Conservation (phyloP, 2,329 filamentous ascomycete genomes). For the Stachybotrys chartarum region DNA sequence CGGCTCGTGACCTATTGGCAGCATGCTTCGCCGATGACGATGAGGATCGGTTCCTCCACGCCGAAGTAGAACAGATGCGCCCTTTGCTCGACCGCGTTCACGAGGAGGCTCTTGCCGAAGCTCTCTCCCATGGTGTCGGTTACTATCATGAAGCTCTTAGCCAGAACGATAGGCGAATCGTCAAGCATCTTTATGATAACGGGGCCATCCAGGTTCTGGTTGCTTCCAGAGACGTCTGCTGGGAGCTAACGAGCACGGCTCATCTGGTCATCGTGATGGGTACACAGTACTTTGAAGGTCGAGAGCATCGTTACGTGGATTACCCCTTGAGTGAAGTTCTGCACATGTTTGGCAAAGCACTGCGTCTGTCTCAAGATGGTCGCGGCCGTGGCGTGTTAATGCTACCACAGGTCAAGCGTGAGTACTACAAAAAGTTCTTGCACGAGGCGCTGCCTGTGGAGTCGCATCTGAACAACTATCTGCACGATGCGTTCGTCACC, state of each 20-base stretch:
- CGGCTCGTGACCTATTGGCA: constrained; percentile 79
- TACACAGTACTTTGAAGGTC: constrained; percentile 94
- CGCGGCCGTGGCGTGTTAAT: constrained; percentile 89
- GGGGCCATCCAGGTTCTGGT: constrained; percentile 83
- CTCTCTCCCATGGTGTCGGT: constrained; percentile 86
- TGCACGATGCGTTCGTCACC: constrained; percentile 94
- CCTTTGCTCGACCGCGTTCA: constrained; percentile 78
- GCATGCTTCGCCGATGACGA: constrained; percentile 83
- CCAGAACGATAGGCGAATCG: constrained; percentile 83
- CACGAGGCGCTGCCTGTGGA: constrained; percentile 94
- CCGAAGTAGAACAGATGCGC: constrained; percentile 71
- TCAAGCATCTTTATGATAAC: constrained; percentile 82
- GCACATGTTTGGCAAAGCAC: constrained; percentile 96
- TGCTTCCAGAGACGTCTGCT: constrained; percentile 79
- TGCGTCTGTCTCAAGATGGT: constrained; percentile 70
- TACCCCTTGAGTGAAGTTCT: constrained; percentile 90
- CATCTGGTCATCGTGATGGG: constrained; percentile 96
- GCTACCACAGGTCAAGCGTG: constrained; percentile 88
- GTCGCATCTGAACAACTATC: constrained; percentile 82
- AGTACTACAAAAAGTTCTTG: constrained; percentile 98
- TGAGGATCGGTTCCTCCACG: constrained; percentile 88
- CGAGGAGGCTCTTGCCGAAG: constrained; percentile 80
- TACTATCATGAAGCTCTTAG: constrained; percentile 96
- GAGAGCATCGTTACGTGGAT: constrained; percentile 94
- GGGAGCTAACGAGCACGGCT: constrained; percentile 83